Conservation (phyloP, 148 eudicot genomes). For the Camellia granthamiana region DNA sequence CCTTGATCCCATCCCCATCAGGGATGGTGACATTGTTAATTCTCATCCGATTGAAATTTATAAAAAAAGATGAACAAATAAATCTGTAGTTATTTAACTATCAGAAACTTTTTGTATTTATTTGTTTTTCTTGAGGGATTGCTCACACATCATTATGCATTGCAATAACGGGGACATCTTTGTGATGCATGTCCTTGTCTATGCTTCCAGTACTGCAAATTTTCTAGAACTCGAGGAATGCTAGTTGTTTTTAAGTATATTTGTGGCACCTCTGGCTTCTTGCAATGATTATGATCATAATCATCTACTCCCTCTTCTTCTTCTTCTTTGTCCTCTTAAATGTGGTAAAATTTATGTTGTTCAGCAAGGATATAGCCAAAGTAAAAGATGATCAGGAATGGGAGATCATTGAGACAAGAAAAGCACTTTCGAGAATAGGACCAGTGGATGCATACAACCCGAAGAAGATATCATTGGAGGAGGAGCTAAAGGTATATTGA, state of each 20-base stretch:
- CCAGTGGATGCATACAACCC: constrained; percentile 83
- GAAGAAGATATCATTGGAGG: constrained; percentile 76
- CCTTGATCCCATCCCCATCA: too few relatives aligned
- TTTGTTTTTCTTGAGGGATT: not conserved
- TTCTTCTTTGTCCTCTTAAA: not conserved
- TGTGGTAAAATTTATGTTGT: constrained; percentile 10
- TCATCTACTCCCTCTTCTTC: not conserved
- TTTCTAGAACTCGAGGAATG: not conserved
- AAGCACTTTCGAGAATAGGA: constrained; percentile 87
- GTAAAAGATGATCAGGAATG: constrained; percentile 94
- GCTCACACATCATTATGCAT: not conserved
- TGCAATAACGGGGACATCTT: not conserved
- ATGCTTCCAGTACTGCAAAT: not conserved
- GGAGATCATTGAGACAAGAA: constrained; percentile 90
- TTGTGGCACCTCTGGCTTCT: not conserved
- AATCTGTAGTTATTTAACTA: too few relatives aligned
- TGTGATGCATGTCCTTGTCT: not conserved
- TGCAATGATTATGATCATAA: not conserved
- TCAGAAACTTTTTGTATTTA: too few relatives aligned
- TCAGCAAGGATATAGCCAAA: constrained; percentile 93
- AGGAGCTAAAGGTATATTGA: constrained; percentile 72
- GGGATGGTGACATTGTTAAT: too few relatives aligned
- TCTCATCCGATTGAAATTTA: too few relatives aligned
- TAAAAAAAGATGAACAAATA: not conserved
- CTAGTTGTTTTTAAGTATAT: not conserved